A percentile compares a stretch with the other conserved stretches of the same genome.
Evolutionary conservation across 2,329 filamentous ascomycete genomes (phyloP).

Genomic region (Cytospora piceicola): DNA sequence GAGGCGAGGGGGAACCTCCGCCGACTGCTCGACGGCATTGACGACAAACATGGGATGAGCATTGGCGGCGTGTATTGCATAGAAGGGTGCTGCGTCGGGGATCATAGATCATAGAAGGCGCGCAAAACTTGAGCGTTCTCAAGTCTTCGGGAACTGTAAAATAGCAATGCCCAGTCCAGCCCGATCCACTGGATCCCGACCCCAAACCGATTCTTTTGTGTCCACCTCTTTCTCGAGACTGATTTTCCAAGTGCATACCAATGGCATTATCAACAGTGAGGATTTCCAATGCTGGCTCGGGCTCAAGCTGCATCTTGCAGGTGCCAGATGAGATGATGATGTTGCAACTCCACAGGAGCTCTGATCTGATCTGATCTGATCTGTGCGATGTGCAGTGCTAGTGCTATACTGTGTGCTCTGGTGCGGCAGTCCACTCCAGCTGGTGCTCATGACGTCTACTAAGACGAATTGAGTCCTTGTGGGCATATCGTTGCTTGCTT

Average conservation of each 20-base stretch:
- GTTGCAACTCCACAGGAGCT: background rate
- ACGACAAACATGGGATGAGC: conserved; percentile 30
- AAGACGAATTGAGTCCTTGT: background rate
- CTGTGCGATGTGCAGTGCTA: background rate
- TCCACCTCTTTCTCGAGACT: background rate
- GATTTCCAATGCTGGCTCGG: too few relatives aligned
- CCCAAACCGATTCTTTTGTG: conserved; percentile 19
- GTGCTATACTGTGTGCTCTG: background rate
- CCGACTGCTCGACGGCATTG: conserved; percentile 29
- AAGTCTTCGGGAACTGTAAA: conserved; percentile 32
- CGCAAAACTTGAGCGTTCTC: conserved; percentile 24
- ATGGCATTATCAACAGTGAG: background rate
- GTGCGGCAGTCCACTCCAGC: background rate
- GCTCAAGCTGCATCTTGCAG: background rate
- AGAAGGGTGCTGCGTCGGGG: conserved; percentile 26
- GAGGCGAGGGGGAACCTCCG: conserved; percentile 20
- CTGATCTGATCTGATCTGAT: background rate
- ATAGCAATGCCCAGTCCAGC: conserved; percentile 32
- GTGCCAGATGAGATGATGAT: background rate
- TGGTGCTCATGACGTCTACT: background rate
- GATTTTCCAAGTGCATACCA: background rate
- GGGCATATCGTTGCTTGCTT: background rate
- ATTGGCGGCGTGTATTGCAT: conserved; percentile 31
- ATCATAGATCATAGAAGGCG: conserved; percentile 33
- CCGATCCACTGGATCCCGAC: conserved; percentile 30